These are phyloP conservation scores for Luzula sylvatica DNA, from an alignment of 176 grass and related monocot species.

Conservation along the genomic window DNA sequence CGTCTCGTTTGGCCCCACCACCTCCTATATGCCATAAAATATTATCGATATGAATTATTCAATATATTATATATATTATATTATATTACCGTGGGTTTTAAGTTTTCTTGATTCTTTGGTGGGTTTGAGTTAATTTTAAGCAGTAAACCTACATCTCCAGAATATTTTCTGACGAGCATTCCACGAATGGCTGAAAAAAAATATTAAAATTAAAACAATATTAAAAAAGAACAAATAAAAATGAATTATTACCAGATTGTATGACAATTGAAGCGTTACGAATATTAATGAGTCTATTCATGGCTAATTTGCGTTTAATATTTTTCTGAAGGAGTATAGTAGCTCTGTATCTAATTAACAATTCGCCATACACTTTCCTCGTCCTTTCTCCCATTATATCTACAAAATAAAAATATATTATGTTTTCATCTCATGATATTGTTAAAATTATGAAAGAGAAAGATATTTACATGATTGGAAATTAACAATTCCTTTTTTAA, in stretches of 20 bases:
- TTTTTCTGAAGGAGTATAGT: constrained; percentile 64
- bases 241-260: constrained; percentile 67
- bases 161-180: constrained; percentile 67
- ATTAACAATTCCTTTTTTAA: constrained; percentile 55
- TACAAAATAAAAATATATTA: constrained; percentile 23
- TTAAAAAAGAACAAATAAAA: no score
- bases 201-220: no score
- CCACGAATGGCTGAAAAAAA: constrained; percentile 89
- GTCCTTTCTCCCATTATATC: constrained; percentile 76
- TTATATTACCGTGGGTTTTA: constrained; percentile 16
- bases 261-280: constrained; percentile 56
- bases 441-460: constrained; percentile 11
- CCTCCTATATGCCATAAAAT: constrained; percentile 19
- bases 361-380: constrained; percentile 44
- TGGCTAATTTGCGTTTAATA: constrained; percentile 48
- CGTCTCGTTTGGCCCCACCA: constrained; percentile 51
- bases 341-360: constrained; percentile 56
- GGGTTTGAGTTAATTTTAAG: no score
- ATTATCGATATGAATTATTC: no score
- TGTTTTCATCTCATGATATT: no score
- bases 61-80: no score
- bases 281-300: constrained; percentile 45
- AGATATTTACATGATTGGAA: constrained; percentile 83
- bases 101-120: constrained; percentile 4
- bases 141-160: constrained; percentile 45